phyloP scores from a whole-genome alignment of 768 basidiomycete genomes.

The Macrolepiota albuminosa region DNA sequence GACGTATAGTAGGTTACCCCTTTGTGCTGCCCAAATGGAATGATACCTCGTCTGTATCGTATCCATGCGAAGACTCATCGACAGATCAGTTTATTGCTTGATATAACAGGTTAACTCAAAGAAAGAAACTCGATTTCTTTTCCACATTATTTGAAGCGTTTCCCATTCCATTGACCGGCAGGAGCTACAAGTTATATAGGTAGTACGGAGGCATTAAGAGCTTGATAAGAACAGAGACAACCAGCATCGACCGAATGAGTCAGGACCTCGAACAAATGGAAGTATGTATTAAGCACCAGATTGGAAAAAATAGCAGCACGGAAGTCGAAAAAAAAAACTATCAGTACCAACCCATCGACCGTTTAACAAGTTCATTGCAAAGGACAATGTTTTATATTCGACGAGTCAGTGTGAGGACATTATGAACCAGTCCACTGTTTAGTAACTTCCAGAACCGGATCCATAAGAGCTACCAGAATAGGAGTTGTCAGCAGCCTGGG shows the following conservation, averaged over 20 bases:
- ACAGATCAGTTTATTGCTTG: not conserved
- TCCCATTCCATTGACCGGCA: conserved; percentile 15
- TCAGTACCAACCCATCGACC: conserved; percentile 26
- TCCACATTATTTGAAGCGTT: not conserved
- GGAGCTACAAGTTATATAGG: not conserved
- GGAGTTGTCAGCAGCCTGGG: conserved; percentile 16
- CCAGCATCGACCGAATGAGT: conserved; percentile 19
- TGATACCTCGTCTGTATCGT: not conserved
- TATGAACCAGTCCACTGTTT: conserved; percentile 19
- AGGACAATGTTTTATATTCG: conserved; percentile 24
- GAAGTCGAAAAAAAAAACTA: conserved; percentile 28
- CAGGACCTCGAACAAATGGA: conserved; percentile 30
- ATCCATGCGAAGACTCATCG: not conserved
- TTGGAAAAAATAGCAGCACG: conserved; percentile 31
- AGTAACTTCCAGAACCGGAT: conserved; percentile 22
- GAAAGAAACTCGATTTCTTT: not conserved
- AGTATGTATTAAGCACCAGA: conserved; percentile 39
- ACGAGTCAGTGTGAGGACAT: conserved; percentile 29
- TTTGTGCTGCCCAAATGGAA: not conserved
- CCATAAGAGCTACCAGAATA: conserved; percentile 12
- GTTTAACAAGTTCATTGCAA: conserved; percentile 18
- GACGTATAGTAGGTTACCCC: not conserved
- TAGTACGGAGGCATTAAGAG: conserved; percentile 2
- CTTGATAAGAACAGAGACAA: not conserved
- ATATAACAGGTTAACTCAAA: too few species aligned